Conservation (phyloP, 768 basidiomycete species). For the Boletus subparvulus region DNA sequence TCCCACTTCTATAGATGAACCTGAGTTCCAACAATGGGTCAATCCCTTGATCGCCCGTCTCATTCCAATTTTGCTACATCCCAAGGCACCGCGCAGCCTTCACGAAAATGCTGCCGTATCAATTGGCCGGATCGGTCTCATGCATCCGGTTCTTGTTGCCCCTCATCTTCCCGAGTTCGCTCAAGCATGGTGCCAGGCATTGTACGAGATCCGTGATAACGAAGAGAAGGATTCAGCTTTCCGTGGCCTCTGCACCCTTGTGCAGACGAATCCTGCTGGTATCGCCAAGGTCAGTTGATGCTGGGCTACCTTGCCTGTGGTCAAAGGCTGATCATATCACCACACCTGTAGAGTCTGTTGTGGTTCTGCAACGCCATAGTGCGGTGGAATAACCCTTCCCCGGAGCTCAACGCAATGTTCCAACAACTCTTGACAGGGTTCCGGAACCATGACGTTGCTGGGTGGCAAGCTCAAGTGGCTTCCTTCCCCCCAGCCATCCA, state of each 20-base stretch:
- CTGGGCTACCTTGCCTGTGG: background rate
- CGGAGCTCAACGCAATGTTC: slow-evolving; percentile 94
- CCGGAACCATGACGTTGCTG: slow-evolving; percentile 81
- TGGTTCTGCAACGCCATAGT: slow-evolving; percentile 99
- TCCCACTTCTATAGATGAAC: slow-evolving; percentile 51
- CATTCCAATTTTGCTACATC: slow-evolving; percentile 89
- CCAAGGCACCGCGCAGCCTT: slow-evolving; percentile 89
- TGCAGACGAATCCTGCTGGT: slow-evolving; percentile 91
- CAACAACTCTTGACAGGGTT: slow-evolving; percentile 84
- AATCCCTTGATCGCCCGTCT: slow-evolving; percentile 82
- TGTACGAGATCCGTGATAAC: slow-evolving; percentile 98
- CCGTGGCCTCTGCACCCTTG: slow-evolving; percentile 93
- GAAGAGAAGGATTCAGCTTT: slow-evolving; percentile 99
- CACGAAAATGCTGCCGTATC: slow-evolving; percentile 99
- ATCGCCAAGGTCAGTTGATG: slow-evolving; percentile 74
- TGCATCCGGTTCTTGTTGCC: slow-evolving; percentile 86
- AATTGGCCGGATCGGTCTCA: slow-evolving; percentile 92
- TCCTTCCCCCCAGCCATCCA: slow-evolving; percentile 87
- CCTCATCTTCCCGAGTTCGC: slow-evolving; percentile 89
- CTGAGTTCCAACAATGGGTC: slow-evolving; percentile 92
- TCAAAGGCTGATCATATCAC: slow-evolving; percentile 1
- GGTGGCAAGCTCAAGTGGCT: slow-evolving; percentile 82
- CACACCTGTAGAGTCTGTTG: slow-evolving; percentile 65
- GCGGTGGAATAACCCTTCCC: slow-evolving; percentile 90
- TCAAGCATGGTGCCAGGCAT: slow-evolving; percentile 93